Evolutionary conservation across 192 early-diverging fungal species (phyloP), one percentile per base, ranked within the genome.

Genomic region (Rhizoclosmatium sp.): DNA sequence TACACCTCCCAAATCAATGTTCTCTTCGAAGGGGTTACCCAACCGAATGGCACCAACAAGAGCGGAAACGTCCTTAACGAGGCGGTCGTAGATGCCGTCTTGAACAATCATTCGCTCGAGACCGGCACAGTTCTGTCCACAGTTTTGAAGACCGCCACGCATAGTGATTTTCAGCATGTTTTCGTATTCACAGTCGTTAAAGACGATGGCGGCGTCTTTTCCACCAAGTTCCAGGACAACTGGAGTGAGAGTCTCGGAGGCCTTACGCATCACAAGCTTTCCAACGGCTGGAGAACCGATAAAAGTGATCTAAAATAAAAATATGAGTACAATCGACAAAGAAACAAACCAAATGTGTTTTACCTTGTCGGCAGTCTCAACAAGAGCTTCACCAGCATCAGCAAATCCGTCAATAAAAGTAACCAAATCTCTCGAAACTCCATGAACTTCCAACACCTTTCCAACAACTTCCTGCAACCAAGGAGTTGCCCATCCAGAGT

Each of bases 141-240:
- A 89, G 81, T 96, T 95, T 75, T 95, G 94, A 83, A 96, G 91
- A 2, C 93, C 92, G 42, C 93, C 91, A 78, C 95, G 92, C 92
- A 96, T 92, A 67, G 90, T 76, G 39, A 94, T 87, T 1, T 93
- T 90, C 41, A 93, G 70, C 48, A 92, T 86, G 54, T 94, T 91
- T 19, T 69, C 62, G 71, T 94, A 79, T 78, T 94, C 90, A 5
- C 89, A 85, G 77, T 95, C 94, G 59, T 89, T 88, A 74, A 93
- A 92, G 5, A 95, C 83, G 65, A 96, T 92, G 41, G 93, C 93
- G 56, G 91, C 91, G 86, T 96, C 95, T 85, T 96, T 96, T 47
- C 95, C 95, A 40, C 95, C 95, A 19, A 97, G 85, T 83, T 97
- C 95, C n/a, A 97, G 88, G 10, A 94, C 88, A 70, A 92, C 93